Evolutionary conservation across 768 basidiomycete species (phyloP).

Genomic region (Ramaria sp.): DNA sequence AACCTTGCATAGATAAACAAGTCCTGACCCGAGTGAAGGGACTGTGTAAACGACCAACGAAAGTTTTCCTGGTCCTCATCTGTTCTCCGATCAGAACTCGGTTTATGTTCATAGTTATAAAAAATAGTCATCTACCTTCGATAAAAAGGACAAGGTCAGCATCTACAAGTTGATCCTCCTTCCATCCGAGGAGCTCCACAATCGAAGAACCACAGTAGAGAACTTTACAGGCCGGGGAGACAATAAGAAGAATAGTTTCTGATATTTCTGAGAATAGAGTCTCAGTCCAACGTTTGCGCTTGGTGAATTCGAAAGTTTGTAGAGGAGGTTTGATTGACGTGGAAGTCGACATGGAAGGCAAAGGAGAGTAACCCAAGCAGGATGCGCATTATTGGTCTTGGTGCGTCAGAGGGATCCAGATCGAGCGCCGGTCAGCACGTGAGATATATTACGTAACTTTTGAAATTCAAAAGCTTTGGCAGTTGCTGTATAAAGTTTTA

Average conservation of each 20-base stretch:
- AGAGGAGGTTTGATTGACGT: background rate
- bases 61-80: constrained; percentile 46
- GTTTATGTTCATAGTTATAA: background rate
- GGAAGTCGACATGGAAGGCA: background rate
- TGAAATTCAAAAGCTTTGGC: background rate
- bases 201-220: constrained; percentile 62
- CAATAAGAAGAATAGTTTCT: constrained; percentile 58
- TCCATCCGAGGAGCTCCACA: constrained; percentile 69
- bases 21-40: constrained; percentile 37
- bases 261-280: constrained; percentile 65
- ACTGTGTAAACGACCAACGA: constrained; percentile 38
- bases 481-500: background rate
- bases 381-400: background rate
- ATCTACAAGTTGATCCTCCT: constrained; percentile 61
- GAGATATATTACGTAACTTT: too few relatives aligned
- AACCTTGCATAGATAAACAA: constrained; percentile 52
- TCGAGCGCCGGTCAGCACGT: background rate
- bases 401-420: background rate
- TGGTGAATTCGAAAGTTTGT: constrained; percentile 67
- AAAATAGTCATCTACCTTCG: constrained; percentile 34
- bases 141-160: constrained; percentile 53
- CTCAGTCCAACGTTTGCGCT: constrained; percentile 81
- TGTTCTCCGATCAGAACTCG: constrained; percentile 18
- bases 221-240: constrained; percentile 51
- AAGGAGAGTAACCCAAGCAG: background rate